Base-by-base conservation (phyloP, 179 eudicot genomes). In the Drosera spatulata region DNA sequence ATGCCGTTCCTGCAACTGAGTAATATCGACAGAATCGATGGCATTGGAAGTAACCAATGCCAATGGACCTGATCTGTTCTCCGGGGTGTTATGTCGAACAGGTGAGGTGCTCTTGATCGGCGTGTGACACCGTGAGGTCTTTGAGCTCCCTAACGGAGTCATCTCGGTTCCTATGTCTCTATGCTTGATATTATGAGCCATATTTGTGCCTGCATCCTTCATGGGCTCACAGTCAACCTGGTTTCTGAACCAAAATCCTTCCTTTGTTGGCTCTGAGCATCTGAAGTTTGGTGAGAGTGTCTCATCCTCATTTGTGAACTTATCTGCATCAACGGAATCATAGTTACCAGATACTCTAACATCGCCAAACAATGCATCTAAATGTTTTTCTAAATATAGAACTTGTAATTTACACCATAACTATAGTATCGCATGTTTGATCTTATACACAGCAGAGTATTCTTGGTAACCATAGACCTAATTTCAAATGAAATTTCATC, bases 141-240 rank as follows among this genome's bases (percentile, higher is more conserved):
- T 81, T 33, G 85, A 78, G 66, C 97, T 91, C n/a, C 85, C 88
- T 37, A 85, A 70, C 1, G 97, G 96, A 39, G 94, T 87, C 97
- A 83, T 91, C 65, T 91, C 96, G 9, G 97, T 91, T 50, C 97
- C 97, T 41, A 75, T 60, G 66, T 90, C 95, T 61, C 82, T 76
- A 71, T 88, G 96, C 54, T 82, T 72, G 33, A 73, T 61, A 22
- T 75, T 85, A n/a, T 57, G 66, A 59, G 69, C 64, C 39, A 69
- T 70, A 40, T 77, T 85, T 50, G 78, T 68, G 37, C 70, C 53
- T 41, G 80, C 79, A 50, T 77, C 78, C 65, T 53, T 74, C 78
- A 65, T 80, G 42, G 79, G 66, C 41, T 80, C 77, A 44, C 64
- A 41, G 41, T 58, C 9, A 38, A 53, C 43, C 40, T 77, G 53